Evolutionary conservation across 2,329 filamentous ascomycete species (phyloP).

Genomic region (Ophiostoma ips): DNA sequence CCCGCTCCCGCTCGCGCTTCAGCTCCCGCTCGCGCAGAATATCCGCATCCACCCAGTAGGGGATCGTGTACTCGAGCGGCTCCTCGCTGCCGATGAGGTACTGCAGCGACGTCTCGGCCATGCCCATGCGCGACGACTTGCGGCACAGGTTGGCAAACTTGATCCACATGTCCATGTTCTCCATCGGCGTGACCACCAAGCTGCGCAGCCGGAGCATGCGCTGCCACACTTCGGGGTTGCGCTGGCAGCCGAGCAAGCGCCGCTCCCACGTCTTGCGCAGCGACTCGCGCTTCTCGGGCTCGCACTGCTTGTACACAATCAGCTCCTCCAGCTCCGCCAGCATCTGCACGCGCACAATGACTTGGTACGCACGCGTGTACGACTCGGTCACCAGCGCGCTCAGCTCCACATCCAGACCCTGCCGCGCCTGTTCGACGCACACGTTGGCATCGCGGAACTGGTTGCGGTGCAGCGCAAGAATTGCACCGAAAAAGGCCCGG

Average conservation of each 20-base stretch:
- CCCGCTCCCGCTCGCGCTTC: constrained; percentile 4
- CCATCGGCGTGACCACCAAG: constrained; percentile 76
- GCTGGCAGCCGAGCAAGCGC: constrained; percentile 83
- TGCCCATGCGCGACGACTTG: constrained; percentile 84
- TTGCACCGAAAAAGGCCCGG: constrained; percentile 93
- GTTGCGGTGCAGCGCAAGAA: constrained; percentile 86
- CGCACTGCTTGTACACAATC: constrained; percentile 92
- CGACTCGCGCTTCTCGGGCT: constrained; percentile 74
- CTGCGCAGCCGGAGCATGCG: constrained; percentile 91
- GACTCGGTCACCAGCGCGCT: constrained; percentile 95
- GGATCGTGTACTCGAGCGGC: constrained; percentile 45
- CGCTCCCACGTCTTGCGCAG: constrained; percentile 95
- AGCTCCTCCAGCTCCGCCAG: constrained; percentile 96
- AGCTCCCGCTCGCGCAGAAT: constrained; percentile 15
- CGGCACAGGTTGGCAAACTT: constrained; percentile 97
- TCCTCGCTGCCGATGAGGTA: constrained; percentile 67
- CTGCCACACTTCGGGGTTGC: constrained; percentile 97
- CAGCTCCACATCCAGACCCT: constrained; percentile 88
- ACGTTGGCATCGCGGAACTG: constrained; percentile 83
- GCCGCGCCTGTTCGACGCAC: constrained; percentile 82
- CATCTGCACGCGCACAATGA: constrained; percentile 98
- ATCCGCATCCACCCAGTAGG: constrained; percentile 36
- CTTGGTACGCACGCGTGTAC: constrained; percentile 92
- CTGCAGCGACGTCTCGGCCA: constrained; percentile 90
- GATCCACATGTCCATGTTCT: constrained; percentile 99